Percentiles rank a stretch among this genome's conserved stretches.
phyloP scores from a whole-genome alignment of 108 stramenopile genomes.

The Conticribra guillardii region DNA sequence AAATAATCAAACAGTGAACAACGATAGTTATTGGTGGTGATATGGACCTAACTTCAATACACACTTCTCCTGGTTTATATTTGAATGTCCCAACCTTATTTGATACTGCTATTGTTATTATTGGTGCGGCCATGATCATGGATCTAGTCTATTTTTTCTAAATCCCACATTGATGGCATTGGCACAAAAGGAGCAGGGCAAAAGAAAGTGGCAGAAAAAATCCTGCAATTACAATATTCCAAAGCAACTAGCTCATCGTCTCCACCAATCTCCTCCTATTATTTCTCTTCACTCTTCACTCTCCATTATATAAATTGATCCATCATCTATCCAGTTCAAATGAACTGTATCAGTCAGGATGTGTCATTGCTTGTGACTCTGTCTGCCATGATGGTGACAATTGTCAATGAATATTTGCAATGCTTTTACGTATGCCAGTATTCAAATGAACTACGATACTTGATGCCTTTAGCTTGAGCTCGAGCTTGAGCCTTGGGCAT shows the following conservation, averaged over 20 bases:
- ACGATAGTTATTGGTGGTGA: conserved; percentile 40
- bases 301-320: conserved; percentile 89
- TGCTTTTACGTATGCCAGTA: conserved; percentile 35
- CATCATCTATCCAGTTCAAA: conserved; percentile 82
- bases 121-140: conserved; percentile 16
- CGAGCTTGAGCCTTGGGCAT: too few relatives aligned
- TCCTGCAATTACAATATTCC: neutral
- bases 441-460: too few relatives aligned
- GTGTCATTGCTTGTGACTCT: conserved; percentile 68
- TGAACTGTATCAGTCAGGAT: conserved; percentile 54
- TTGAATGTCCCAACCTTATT: conserved; percentile 76
- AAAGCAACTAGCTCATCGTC: neutral
- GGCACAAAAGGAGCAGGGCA: neutral
- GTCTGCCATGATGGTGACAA: conserved; percentile 59
- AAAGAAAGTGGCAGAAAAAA: too few relatives aligned
- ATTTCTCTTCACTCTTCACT: conserved; percentile 70
- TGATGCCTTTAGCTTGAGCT: too few relatives aligned
- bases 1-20: conserved; percentile 7
- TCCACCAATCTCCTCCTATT: conserved; percentile 63
- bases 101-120: conserved; percentile 53
- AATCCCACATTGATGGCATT: neutral
- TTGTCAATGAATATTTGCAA: conserved; percentile 84
- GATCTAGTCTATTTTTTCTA: conserved; percentile 4
- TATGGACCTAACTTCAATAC: conserved; percentile 62
- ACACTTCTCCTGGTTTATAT: conserved; percentile 63